These are phyloP conservation scores for Mediolabrus comicus DNA, from an alignment of 108 stramenopile genomes.

Conservation along the genomic window DNA sequence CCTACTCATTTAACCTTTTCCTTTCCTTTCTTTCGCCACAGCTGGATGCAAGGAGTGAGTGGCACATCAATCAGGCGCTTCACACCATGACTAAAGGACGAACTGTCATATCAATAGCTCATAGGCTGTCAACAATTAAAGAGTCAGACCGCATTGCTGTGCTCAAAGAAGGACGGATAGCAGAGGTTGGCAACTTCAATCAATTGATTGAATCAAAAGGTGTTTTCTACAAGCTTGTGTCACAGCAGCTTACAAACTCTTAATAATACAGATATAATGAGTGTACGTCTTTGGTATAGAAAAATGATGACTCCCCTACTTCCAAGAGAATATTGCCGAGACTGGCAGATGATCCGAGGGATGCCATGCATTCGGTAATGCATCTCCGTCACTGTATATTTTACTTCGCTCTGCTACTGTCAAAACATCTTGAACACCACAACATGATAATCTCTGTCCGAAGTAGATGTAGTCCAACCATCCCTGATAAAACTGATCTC, in stretches of 20 bases:
- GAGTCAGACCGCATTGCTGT: constrained; percentile 87
- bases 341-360: constrained; percentile 90
- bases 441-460: not conserved
- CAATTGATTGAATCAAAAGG: constrained; percentile 39
- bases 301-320: not conserved
- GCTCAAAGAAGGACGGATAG: constrained; percentile 70
- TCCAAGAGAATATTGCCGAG: constrained; percentile 64
- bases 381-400: constrained; percentile 33
- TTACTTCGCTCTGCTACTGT: constrained; percentile 16
- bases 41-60: constrained; percentile 90
- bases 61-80: constrained; percentile 73
- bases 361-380: constrained; percentile 77
- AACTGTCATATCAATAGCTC: constrained; percentile 88
- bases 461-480: constrained; percentile 50
- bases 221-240: constrained; percentile 32
- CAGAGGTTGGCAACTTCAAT: constrained; percentile 79
- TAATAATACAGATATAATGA: too few species aligned
- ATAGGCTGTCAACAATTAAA: constrained; percentile 84
- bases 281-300: too few species aligned
- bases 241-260: constrained; percentile 29
- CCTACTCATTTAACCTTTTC: not conserved
- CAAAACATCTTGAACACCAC: constrained; percentile 37
- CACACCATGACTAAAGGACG: constrained; percentile 61
- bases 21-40: constrained; percentile 79
- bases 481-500: constrained; percentile 54